phyloP scores from a whole-genome alignment of 176 grass and related monocot species.

The Ampelocalamus luodianensis region DNA sequence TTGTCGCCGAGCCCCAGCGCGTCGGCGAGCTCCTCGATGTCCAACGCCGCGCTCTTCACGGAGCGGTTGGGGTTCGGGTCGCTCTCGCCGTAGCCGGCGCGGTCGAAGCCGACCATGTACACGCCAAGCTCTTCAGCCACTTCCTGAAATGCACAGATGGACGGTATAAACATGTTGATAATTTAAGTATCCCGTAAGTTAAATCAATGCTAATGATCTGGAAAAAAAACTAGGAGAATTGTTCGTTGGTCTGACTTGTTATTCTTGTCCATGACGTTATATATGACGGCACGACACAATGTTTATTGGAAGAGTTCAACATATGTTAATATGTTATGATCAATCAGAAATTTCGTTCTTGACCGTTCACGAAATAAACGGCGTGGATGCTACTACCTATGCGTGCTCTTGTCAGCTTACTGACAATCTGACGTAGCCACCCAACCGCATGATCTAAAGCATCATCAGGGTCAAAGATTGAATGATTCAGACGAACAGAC shows the following conservation, averaged over 20 bases:
- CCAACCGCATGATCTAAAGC: background rate
- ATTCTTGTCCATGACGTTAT: background rate
- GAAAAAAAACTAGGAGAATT: background rate
- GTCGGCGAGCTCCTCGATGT: constrained; percentile 71
- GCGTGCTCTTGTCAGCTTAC: background rate
- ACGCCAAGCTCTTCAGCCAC: constrained; percentile 63
- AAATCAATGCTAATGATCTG: background rate
- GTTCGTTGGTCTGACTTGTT: constrained; percentile 22
- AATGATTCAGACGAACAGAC: background rate
- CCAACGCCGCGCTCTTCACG: constrained; percentile 58
- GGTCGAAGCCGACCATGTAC: constrained; percentile 81
- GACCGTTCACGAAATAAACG: constrained; percentile 14
- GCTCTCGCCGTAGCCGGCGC: constrained; percentile 73
- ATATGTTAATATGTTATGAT: too few relatives aligned
- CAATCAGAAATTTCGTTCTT: background rate
- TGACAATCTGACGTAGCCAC: background rate
- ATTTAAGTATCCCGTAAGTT: background rate
- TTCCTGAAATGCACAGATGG: constrained; percentile 46
- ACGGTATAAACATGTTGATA: background rate
- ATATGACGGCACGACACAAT: background rate
- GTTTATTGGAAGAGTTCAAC: background rate
- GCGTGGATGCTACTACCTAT: background rate
- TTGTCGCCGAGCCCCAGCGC: constrained; percentile 53
- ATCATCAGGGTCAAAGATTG: background rate
- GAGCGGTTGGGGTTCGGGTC: constrained; percentile 65